phyloP scores from a whole-genome alignment of 139 green algal genomes.

The Astrephomene gubernaculifera region DNA sequence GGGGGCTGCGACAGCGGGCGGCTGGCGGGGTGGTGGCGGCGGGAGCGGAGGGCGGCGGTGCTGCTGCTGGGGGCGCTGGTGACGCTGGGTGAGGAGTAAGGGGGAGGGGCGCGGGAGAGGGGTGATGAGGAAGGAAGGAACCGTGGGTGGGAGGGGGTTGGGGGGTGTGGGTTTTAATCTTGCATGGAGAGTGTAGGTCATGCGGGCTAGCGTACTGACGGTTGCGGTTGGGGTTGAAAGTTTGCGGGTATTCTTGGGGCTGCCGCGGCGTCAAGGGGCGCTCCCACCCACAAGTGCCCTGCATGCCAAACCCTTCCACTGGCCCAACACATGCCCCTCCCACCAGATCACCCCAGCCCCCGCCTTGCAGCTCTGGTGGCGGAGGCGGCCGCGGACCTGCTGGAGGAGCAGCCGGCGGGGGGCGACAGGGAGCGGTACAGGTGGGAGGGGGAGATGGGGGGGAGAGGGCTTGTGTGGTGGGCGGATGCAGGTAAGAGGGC shows the following conservation, averaged over 20 bases:
- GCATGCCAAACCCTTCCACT: too few species aligned
- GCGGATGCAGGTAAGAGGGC: too few species aligned
- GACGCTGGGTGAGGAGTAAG: neutral
- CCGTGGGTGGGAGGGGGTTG: neutral
- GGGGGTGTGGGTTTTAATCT: neutral
- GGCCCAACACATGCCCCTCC: neutral
- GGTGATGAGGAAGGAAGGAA: too few species aligned
- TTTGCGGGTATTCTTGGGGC: neutral
- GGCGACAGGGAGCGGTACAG: constrained; percentile 31
- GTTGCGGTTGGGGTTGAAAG: neutral
- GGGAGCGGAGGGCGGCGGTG: neutral
- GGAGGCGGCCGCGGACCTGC: constrained; percentile 15
- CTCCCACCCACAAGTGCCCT: too few species aligned
- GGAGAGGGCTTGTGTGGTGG: too few species aligned
- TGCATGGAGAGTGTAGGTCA: neutral
- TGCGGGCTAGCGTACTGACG: neutral
- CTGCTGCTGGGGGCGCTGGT: constrained; percentile 4
- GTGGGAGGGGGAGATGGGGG: too few species aligned
- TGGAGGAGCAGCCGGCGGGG: constrained; percentile 22
- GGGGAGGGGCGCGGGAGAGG: neutral
- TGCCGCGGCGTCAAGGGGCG: too few species aligned
- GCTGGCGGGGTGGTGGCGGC: neutral
- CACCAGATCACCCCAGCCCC: neutral
- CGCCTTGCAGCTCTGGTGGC: neutral
- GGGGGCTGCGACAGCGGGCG: too few species aligned